Base-by-base conservation (phyloP, 2,329 filamentous ascomycete genomes). In the Pezicula rhizophila region DNA sequence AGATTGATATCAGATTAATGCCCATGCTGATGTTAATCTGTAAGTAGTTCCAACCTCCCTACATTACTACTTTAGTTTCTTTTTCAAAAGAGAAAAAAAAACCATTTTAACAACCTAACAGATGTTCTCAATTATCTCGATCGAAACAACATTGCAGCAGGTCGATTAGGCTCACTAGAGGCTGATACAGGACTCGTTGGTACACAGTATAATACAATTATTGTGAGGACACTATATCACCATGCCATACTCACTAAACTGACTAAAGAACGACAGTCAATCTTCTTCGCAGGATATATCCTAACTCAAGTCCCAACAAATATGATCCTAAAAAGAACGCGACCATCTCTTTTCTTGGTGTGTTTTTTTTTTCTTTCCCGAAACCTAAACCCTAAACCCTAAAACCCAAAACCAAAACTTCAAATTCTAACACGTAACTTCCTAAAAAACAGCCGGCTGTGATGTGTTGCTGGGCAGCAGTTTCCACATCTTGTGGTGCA, bases 261-360 rank as follows among this genome's bases (percentile, higher is more conserved):
- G 11, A 31, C 28, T 31, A 23, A 23, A 23, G 4, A 11, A 31
- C 28, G 11, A 10, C 4, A 31, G 28, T 31, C 28, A 3, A 40
- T 52, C 1, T 48, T 52, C 6, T 52, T 52, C 0, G 68, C 73
- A 1, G 76, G 76, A 8, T 78, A 79, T 49, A 70, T 77, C 0
- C 67, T 76, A 28, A 71, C 72, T 3, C 66, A 76, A 49, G 67
- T 76, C 11, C 73, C 73, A 0, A 71, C 68, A 45, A 77, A 78
- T 48, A 66, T 79, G 15, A 63, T 77, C 11, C 60, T 79, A 3
- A 57, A 75, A 8, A 65, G 70, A 26, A 50, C 64, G 68, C 45
- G 66, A 25, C 73, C 73, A 0, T 71, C 69, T 1, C 55, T 69
- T 10, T 75, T 74, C 55, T 67, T 76, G 52, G n/a, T n/a, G n/a